Base-by-base conservation (phyloP, 2,329 filamentous ascomycete species). In the Dothideomycetes sp. region DNA sequence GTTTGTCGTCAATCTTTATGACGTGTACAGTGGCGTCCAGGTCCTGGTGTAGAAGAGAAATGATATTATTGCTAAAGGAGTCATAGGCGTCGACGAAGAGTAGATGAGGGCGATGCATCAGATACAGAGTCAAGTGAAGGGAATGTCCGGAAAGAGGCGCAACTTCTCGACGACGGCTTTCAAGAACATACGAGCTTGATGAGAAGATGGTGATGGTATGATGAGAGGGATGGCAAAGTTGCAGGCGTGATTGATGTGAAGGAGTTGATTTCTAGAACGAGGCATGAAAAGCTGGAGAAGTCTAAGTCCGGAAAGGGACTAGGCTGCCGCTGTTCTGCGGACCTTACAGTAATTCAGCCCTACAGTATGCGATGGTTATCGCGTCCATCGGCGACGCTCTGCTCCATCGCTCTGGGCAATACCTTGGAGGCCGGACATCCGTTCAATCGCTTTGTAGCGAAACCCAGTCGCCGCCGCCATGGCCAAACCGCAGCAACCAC, bases 51-150 rank as follows among this genome's bases (percentile, higher is more conserved):
- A 96, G 71, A 23, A 94, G 74, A 5, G 84, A 80, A 39, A 93
- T 78, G 53, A 96, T 91, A 64, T 95, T 96, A 64, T 94, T 88
- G 41, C 87, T 85, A 64, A 95, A 98, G 29, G 88, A 95, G 66
- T 98, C 91, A 63, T 94, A 94, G 47, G 89, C 88, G 61, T 96
- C 91, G 51, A 98, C 71, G 64, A 94, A 94, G 48, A 96, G 76
- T 47, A 96, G 45, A 28, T 50, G 53, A 34, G 48, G 49, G 39
- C 31, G 47, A 43, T 48, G 50, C 53, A 56, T 55, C 3, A 12
- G 20, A 18, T 28, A 16, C 3, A 4, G 10, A 1, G n/a, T 25
- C 13, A 36, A 29, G 28, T 18, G 30, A 41, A 38, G 13, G 25
- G 42, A 30, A 45, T 40, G 29, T 44, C 43, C 47, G 41, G 27